Evolutionary conservation across 2,329 filamentous ascomycete genomes (phyloP), one percentile per base, ranked within the genome.

Genomic region (Endothia cerciana): DNA sequence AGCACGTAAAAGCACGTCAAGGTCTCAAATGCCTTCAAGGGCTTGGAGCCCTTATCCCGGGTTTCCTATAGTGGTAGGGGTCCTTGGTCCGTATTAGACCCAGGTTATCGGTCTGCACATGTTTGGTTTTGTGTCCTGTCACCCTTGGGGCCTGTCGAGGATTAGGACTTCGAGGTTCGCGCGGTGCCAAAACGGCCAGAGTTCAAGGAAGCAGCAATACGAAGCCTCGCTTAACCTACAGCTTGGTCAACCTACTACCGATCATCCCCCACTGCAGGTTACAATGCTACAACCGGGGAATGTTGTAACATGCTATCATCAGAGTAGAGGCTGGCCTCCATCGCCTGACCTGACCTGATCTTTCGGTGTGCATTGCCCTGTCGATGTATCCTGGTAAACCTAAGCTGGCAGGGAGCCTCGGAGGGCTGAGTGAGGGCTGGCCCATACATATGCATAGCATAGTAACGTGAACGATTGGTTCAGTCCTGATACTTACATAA

Each of bases 1-100:
- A 45, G 57, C 57, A 59, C 57, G 57, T 59, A 43, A 45, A 59
- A 59, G 57, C 57, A 45, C 40, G 36, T 43, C 38, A 41, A 58
- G 40, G 36, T 19, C 22, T 43, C 25, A 30, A 28, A 19, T 30
- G 57, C 22, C 57, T 28, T 59, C n/a, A n/a, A n/a, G n/a, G n/a
- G 40, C 19, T 30, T 41, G 56, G 38, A 22, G 19, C 10, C 28
- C 10, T 45, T 43, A 45, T 13, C 57, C 38, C 40, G 13, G n/a
- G 19, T 38, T 56, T 55, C 30, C 22, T 56, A 22, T 49, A 49
- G 22, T 25, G 47, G 43, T 49, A 49, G 47, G 47, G 25, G 22
- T 6, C 30, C 51, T n/a, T 36, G 51, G 28, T 55, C 51, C 17
- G 51, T 36, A 55, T 30, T 28, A 36, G 17, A 19, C 13, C 51